phyloP scores from a whole-genome alignment of 441 rosid species.

The Erysimum pusillum region DNA sequence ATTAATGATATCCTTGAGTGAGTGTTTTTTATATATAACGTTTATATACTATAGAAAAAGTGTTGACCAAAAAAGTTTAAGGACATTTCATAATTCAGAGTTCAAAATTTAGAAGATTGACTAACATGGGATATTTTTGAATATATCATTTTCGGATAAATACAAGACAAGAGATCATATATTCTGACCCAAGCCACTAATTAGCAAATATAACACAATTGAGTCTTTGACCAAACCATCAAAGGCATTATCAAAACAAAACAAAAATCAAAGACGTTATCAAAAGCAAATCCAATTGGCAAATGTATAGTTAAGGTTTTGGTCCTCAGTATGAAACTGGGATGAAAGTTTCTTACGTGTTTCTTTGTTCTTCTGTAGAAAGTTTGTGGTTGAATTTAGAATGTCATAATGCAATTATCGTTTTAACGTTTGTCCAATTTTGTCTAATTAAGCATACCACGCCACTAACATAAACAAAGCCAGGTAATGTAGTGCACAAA shows the following conservation, averaged over 20 bases:
- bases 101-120: conserved; percentile 23
- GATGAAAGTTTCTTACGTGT: conserved; percentile 43
- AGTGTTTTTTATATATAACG: conserved; percentile 17
- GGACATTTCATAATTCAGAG: background rate
- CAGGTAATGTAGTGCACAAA: conserved; percentile 19
- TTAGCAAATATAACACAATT: conserved; percentile 36
- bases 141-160: conserved; percentile 34
- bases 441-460: conserved; percentile 31
- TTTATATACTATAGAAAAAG: conserved; percentile 15
- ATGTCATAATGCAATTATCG: conserved; percentile 37
- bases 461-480: conserved; percentile 37
- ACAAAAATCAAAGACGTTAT: conserved; percentile 46
- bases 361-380: conserved; percentile 44
- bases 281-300: conserved; percentile 36
- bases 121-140: conserved; percentile 25
- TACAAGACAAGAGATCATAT: conserved; percentile 29
- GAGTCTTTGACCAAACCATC: conserved; percentile 48
- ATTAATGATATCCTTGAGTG: conserved; percentile 4
- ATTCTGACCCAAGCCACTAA: conserved; percentile 23
- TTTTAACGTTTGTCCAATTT: conserved; percentile 24
- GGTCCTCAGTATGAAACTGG: conserved; percentile 39
- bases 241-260: conserved; percentile 35
- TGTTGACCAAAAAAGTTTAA: conserved; percentile 19
- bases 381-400: conserved; percentile 41
- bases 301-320: conserved; percentile 28